A percentile compares a stretch with the other conserved stretches of the same genome.
These are phyloP conservation scores for Kappamyces sp. DNA, from an alignment of 192 early-diverging fungal species.

Conservation along the genomic window DNA sequence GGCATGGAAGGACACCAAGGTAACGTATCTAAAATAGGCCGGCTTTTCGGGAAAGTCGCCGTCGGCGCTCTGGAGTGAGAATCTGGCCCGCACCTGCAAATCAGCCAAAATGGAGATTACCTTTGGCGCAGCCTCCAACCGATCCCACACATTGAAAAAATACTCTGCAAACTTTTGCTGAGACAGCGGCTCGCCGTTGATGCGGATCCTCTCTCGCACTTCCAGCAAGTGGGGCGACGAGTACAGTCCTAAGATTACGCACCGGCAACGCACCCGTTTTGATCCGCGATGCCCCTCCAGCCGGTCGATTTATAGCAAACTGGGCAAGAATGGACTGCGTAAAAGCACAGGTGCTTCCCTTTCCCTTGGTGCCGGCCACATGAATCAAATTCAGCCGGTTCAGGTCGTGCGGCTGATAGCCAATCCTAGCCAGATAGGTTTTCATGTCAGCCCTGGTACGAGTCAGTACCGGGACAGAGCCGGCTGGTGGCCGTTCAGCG, in stretches of 20 bases:
- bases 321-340: slow-evolving; percentile 69
- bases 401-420: slow-evolving; percentile 63
- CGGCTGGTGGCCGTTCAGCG: too few species aligned
- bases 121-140: slow-evolving; percentile 39
- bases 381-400: slow-evolving; percentile 71
- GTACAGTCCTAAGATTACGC: slow-evolving; percentile 63
- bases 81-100: neutral
- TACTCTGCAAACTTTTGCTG: slow-evolving; percentile 73
- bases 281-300: slow-evolving; percentile 6
- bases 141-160: slow-evolving; percentile 82
- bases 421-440: slow-evolving; percentile 59
- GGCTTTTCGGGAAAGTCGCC: slow-evolving; percentile 39
- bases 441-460: slow-evolving; percentile 61
- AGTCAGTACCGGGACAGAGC: slow-evolving; percentile 49
- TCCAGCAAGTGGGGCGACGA: slow-evolving; percentile 91
- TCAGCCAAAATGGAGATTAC: neutral
- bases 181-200: slow-evolving; percentile 77
- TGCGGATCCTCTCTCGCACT: slow-evolving; percentile 88
- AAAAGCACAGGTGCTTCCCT: slow-evolving; percentile 79
- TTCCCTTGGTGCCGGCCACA: slow-evolving; percentile 86
- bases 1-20: slow-evolving; percentile 80
- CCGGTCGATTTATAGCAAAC: slow-evolving; percentile 1
- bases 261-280: slow-evolving; percentile 22
- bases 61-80: neutral
- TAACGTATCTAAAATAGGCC: slow-evolving; percentile 87